Evolutionary conservation across 2,329 filamentous ascomycete species (phyloP), one percentile per base, ranked within the genome.

Genomic region (Periconia sp.): DNA sequence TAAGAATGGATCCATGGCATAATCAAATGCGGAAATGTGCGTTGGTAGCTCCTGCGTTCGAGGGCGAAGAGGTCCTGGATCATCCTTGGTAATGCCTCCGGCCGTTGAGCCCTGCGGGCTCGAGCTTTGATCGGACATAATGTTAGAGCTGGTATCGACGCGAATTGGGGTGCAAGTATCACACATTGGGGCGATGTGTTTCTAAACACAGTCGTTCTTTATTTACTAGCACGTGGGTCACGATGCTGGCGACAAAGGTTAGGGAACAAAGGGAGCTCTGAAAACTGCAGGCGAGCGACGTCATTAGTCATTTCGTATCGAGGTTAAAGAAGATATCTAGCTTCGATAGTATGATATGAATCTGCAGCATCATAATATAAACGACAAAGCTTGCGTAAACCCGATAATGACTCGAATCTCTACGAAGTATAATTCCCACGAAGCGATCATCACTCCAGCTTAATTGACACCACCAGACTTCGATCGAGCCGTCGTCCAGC

Each of bases 11-110:
- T 13, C 28, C 6, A 48, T 37, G n/a, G 45, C 47, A 23, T 42
- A 51, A 7, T 37, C 40, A 17, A 53, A 51, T 3, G 47, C 44
- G 15, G 50, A 38, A 10, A 45, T 29, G 9, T 33, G n/a, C 13
- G 22, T 29, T 4, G 30, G 26, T 4, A 37, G 9, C n/a, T n/a
- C n/a, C n/a, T n/a, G n/a, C n/a, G n/a, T n/a, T n/a, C n/a, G n/a
- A n/a, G n/a, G n/a, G n/a, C n/a, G n/a, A n/a, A n/a, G n/a, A n/a
- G n/a, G n/a, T n/a, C n/a, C n/a, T 18, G 6, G 38, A 18, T 22
- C 18, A 23, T 18, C n/a, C 11, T 12, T 5, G 25, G 25, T 28
- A 12, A n/a, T 5, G 5, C 11, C 11, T 5, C 11, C 15, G 25
- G 5, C 5, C 25, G 25, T 12, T 12, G 25, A 5, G 25, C 5